Conservation (phyloP, 164 flowering plant genomes). For the Aristolochia contorta region DNA sequence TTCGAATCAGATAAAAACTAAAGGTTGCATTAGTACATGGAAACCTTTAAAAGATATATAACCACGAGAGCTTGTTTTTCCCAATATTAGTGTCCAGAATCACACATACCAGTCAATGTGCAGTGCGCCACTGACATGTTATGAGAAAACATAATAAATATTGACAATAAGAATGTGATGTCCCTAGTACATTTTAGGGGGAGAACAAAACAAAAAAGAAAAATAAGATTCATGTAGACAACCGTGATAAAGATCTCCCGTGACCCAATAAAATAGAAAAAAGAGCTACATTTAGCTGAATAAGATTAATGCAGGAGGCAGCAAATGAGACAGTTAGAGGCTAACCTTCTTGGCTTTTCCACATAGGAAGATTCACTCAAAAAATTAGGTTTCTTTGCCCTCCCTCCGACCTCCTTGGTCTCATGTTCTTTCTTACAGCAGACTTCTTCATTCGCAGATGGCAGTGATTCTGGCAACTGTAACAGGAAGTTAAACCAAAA, state of each 20-base stretch:
- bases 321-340: background rate
- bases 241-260: background rate
- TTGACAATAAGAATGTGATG: too few species aligned
- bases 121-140: too few species aligned
- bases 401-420: constrained; percentile 5
- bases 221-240: too few species aligned
- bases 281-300: background rate
- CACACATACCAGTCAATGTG: too few species aligned
- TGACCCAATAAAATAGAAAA: background rate
- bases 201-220: too few species aligned
- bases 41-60: too few species aligned
- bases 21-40: too few species aligned
- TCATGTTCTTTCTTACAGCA: constrained; percentile 1
- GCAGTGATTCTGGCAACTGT: constrained; percentile 6
- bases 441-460: constrained; percentile 13
- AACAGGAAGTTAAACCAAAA: constrained; percentile 3
- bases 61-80: too few species aligned
- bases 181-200: too few species aligned
- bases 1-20: background rate
- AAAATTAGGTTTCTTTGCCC: constrained; percentile 6
- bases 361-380: constrained; percentile 8
- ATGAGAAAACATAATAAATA: too few species aligned
- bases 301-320: background rate
- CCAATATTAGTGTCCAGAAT: too few species aligned
- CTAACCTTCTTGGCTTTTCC: constrained; percentile 47